Base-by-base conservation (phyloP, 345 rosid species). In the Brassica rapa region DNA sequence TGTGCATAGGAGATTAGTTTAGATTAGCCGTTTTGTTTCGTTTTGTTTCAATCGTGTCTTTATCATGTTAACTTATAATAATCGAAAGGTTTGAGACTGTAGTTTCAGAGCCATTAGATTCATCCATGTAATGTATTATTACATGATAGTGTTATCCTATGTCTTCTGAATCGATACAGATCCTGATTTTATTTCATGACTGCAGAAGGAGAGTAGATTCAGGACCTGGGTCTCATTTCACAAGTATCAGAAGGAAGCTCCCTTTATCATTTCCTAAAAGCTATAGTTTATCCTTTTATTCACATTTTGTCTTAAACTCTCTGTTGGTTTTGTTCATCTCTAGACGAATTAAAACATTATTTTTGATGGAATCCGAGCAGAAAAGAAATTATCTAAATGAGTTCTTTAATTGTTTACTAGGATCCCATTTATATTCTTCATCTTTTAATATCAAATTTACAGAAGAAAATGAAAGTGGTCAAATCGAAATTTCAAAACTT, bases 241-340 rank as follows among this genome's bases (percentile, higher is more conserved):
- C 62, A 61, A 62, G 51, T n/a, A 57, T 59, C 74, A 39, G 49
- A 79, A 27, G 43, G 70, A 79, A 62, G 57, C 70, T 0, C 32
- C 64, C 19, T 16, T 37, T 39, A 46, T 69, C 70, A 49, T 53
- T 61, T 51, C 60, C 53, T 70, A 37, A 57, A 16, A 73, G 59
- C 62, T 74, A 15, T 68, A 46, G 74, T 33, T 68, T 63, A 11
- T 56, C 71, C 15, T 32, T 35, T 66, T 55, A 12, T 66, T 78
- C 78, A 37, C 74, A 68, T 73, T 62, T 62, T 79, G 57, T 67
- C 59, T 30, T 67, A 68, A 37, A 68, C 74, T 61, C 33, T 64
- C 10, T 62, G 11, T 61, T 33, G 3, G 59, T 73, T 74, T 74
- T 68, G 57, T 21, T 35, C 12, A 43, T 61, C 62, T 43, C 51